Evolutionary conservation across 2,329 filamentous ascomycete species (phyloP), one percentile per base, ranked within the genome.

Genomic region (Pseudocercospora pini-densiflorae): DNA sequence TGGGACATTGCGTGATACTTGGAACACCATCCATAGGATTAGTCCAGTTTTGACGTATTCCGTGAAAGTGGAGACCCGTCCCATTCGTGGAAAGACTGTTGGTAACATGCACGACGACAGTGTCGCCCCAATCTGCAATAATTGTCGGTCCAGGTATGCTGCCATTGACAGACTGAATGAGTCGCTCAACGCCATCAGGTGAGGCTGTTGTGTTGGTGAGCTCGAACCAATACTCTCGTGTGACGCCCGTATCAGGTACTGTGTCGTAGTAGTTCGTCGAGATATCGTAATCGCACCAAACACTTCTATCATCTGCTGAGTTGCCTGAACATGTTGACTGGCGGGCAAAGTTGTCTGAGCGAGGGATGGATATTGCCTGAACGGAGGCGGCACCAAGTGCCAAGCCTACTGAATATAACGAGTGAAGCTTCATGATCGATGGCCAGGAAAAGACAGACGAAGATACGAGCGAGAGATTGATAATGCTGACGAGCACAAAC

Each of bases 1-100:
- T 87, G 1, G 90, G 89, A 69, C 90, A 92, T 76, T 92, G 88
- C n/a, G 84, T 86, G 49, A 86, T 75, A 31, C 79, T 79, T 55
- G 79, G 78, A 54, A 81, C 82, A 51, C 83, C 83, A 63, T 85
- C 83, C 63, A 81, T 79, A 16, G 79, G 72, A 72, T 88, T 88
- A 1, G 84, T 87, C 71, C 82, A 84, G 68, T 77, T 84, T 66
- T 81, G 81, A 27, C 83, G 74, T 9, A 85, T 73, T 33, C 84
- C 84, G 66, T 86, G 84, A 79, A 81, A 86, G 69, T 85, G 84
- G 36, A 86, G 78, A 7, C 81, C 75, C 10, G 83, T 85, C 43
- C 83, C 84, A 63, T 85, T 85, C 29, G 77, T 71, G 7, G 59
- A 45, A 1, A 82, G 75, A 19, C 72, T 78, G 57, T 82, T 75